Percentiles rank a stretch among this genome's conserved stretches.
phyloP scores from a whole-genome alignment of 2,329 filamentous ascomycete genomes.

The Amylocarpus encephaloides region DNA sequence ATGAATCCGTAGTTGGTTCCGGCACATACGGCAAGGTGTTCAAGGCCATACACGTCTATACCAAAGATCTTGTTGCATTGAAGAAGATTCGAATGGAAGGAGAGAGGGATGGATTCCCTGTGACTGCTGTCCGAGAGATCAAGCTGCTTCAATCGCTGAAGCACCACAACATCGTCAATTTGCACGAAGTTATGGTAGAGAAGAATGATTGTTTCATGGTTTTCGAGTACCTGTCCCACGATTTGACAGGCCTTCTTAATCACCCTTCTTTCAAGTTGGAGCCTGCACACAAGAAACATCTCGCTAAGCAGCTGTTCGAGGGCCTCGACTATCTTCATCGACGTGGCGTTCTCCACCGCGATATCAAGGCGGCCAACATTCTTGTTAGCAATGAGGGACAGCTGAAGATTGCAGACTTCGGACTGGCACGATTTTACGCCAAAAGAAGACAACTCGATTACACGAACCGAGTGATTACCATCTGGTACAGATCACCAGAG shows the following conservation, averaged over 20 bases:
- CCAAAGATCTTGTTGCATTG: slow-evolving; percentile 72
- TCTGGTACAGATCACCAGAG: slow-evolving; percentile 93
- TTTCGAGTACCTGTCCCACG: slow-evolving; percentile 95
- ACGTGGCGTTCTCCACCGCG: slow-evolving; percentile 87
- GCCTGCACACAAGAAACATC: slow-evolving; percentile 80
- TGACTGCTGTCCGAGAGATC: slow-evolving; percentile 86
- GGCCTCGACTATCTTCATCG: slow-evolving; percentile 90
- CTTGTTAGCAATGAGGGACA: slow-evolving; percentile 84
- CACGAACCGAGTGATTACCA: slow-evolving; percentile 96
- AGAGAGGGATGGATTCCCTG: slow-evolving; percentile 83
- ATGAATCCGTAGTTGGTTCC: slow-evolving; percentile 91
- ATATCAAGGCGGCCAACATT: slow-evolving; percentile 98
- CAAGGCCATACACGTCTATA: slow-evolving; percentile 91
- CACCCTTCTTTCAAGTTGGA: slow-evolving; percentile 88
- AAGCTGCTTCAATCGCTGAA: slow-evolving; percentile 83
- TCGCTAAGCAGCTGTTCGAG: slow-evolving; percentile 88
- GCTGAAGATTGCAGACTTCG: slow-evolving; percentile 92
- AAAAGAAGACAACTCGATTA: slow-evolving; percentile 91
- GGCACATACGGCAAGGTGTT: slow-evolving; percentile 96
- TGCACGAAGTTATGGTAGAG: slow-evolving; percentile 95
- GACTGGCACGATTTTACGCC: slow-evolving; percentile 90
- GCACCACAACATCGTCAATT: slow-evolving; percentile 73
- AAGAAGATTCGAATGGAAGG: slow-evolving; percentile 94
- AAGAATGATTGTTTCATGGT: slow-evolving; percentile 99
- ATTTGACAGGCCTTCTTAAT: slow-evolving; percentile 89